phyloP scores from a whole-genome alignment of 2,329 filamentous ascomycete genomes.

The Fusarium hainanense region DNA sequence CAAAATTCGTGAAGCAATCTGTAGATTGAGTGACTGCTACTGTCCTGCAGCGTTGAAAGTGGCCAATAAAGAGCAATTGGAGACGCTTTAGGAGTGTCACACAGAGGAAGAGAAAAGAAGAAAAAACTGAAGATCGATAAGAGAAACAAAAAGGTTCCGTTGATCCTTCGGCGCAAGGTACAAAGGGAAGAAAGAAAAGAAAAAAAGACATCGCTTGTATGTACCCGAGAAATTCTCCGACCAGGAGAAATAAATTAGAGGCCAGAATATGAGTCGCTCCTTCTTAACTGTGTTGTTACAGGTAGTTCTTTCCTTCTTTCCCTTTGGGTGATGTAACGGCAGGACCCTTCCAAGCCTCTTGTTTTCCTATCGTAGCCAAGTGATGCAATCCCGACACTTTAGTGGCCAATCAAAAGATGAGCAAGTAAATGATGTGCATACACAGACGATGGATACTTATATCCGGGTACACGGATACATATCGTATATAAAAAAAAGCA shows the following conservation, averaged over 20 bases:
- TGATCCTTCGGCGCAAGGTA: not conserved
- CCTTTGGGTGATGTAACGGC: not conserved
- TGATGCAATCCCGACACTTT: conserved; percentile 4
- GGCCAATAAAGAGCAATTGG: not conserved
- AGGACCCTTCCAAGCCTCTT: not conserved
- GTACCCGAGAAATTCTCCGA: not conserved
- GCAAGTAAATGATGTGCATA: conserved; percentile 7
- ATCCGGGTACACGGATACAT: not conserved
- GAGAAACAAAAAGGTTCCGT: not conserved
- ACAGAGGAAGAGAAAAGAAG: not conserved
- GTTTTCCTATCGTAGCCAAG: not conserved
- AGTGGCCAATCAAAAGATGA: not conserved
- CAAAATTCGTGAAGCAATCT: not conserved
- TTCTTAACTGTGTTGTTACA: not conserved
- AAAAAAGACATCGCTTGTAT: not conserved
- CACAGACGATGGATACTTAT: not conserved
- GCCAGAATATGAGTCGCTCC: not conserved
- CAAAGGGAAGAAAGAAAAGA: not conserved
- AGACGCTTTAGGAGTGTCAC: too few species aligned
- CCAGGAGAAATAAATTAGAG: not conserved
- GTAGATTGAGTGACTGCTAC: not conserved
- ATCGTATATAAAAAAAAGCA: not conserved
- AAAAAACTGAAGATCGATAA: not conserved
- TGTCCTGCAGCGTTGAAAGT: not conserved
- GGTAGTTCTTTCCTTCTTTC: not conserved